Base-by-base conservation (phyloP, 306 rosid species). In the Dryas drummondii region DNA sequence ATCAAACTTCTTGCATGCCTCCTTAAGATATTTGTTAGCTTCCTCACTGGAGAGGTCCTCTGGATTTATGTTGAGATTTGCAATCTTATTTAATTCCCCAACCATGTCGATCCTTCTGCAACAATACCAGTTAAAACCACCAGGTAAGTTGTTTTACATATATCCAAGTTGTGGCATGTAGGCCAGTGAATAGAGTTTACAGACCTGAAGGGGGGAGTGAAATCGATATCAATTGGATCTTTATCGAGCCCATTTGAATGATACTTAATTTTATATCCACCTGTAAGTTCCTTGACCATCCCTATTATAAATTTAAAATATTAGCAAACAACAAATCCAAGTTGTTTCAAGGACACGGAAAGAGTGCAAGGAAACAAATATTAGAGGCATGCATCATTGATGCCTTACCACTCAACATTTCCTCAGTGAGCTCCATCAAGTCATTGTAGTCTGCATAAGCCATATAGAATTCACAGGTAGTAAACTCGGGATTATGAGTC, bases 401-500 rank as follows among this genome's bases (percentile, higher is more conserved):
- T 62, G 22, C 56, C 88, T 81, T 80, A 94, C 99, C 99, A 60
- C 99, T 92, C 80, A 94, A 66, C 91, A 94, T 76, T 78, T 85
- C 79, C 88, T 94, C 97, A 13, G 99, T 92, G 63, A 92, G 66
- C 42, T 85, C 91, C 99, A 92, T 94, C 79, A 94, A 0, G 72
- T 94, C 99, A 56, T 87, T 79, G 83, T 94, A 94, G 82, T 94
- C 97, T 49, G 85, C 89, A 66, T 72, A 91, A 37, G 98, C 98
- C 97, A 91, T 91, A 81, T 94, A 94, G 75, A 94, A 94, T 80
- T 94, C 99, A 51, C 99, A 94, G 45, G 97, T 90, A 48, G 99
- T 94, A 82, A 90, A 94, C 81, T 94, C 99, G 4, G 97, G 97
- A 80, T 92, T 92, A 68, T 94, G 99, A 0, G 97, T 94, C 86